Conservation (phyloP, 331 rosid species). For the Dryas integrifolia region DNA sequence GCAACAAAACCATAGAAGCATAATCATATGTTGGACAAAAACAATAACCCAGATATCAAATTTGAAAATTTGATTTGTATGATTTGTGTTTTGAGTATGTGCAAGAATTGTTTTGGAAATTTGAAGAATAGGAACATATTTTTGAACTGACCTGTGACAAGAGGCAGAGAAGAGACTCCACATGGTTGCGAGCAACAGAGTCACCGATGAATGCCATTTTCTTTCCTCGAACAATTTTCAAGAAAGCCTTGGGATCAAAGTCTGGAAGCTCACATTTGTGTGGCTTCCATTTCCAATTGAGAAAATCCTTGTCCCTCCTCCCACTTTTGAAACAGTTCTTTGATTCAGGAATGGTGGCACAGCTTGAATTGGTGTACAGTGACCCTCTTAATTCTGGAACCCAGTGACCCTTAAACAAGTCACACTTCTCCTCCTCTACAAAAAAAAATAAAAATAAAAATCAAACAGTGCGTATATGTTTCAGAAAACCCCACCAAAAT, state of each 20-base stretch:
- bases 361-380: slow-evolving; percentile 68
- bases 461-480: background rate
- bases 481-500: too few species aligned
- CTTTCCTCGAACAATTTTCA: slow-evolving; percentile 56
- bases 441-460: too few species aligned
- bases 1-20: too few species aligned
- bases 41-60: too few species aligned
- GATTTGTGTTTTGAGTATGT: background rate
- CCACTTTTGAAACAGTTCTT: slow-evolving; percentile 83
- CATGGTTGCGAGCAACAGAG: slow-evolving; percentile 78
- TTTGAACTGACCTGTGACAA: slow-evolving; percentile 61
- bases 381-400: slow-evolving; percentile 37
- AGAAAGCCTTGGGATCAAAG: slow-evolving; percentile 52
- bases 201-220: slow-evolving; percentile 83
- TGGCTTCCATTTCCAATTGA: slow-evolving; percentile 93
- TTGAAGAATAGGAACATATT: background rate
- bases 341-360: slow-evolving; percentile 62
- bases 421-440: slow-evolving; percentile 45
- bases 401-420: slow-evolving; percentile 74
- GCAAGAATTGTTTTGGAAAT: background rate
- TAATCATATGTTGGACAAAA: too few species aligned
- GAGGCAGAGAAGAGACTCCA: slow-evolving; percentile 79
- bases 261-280: slow-evolving; percentile 58
- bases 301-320: slow-evolving; percentile 57
- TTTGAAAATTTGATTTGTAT: background rate